Evolutionary conservation across 2,329 filamentous ascomycete genomes (phyloP), one percentile per base, ranked within the genome.

Genomic region (Trichoderma asperellum): DNA sequence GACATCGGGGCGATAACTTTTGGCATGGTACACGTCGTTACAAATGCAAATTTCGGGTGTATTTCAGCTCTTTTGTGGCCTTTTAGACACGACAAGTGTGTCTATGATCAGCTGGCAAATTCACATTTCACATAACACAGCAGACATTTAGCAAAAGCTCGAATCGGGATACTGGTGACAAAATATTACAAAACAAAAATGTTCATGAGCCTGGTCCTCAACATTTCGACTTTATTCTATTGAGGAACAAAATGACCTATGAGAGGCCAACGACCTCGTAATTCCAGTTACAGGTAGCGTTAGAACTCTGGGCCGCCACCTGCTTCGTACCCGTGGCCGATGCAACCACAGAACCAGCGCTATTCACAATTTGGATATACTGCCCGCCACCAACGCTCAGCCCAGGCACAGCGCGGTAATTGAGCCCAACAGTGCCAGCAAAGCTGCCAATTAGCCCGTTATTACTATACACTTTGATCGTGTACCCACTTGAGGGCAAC

Each of bases 251-350:
- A 47, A 47, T 29, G 18, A 18, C 3, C 35, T 24, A 58, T 16
- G 37, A 58, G 21, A 66, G 53, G 10, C 63, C 63, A 18, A 66
- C 63, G 2, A 66, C 63, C 37, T 66, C 63, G 4, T 66, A 66
- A 5, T 66, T 66, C 63, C 63, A 66, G 14, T 66, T 66, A n/a
- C 63, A 66, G 12, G 52, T 57, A 1, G 63, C 24, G n/a, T 58
- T 66, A 27, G 63, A 55, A 14, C 63, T 66, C 63, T 66, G 53
- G 5, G 63, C 53, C 3, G 52, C 14, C 21, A 66, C 63, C 14
- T 58, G 63, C 53, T 66, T 66, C 21, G 63, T 66, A n/a, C 63
- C 63, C 5, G 63, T 66, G 27, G 63, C 63, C 16, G 63, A 47
- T 21, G 64, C 64, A 67, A 67, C 40, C 18, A 67, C 55, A 16